phyloP scores from a whole-genome alignment of 1,284 basidiomycete genomes.

The Ganoderma leucocontextum region DNA sequence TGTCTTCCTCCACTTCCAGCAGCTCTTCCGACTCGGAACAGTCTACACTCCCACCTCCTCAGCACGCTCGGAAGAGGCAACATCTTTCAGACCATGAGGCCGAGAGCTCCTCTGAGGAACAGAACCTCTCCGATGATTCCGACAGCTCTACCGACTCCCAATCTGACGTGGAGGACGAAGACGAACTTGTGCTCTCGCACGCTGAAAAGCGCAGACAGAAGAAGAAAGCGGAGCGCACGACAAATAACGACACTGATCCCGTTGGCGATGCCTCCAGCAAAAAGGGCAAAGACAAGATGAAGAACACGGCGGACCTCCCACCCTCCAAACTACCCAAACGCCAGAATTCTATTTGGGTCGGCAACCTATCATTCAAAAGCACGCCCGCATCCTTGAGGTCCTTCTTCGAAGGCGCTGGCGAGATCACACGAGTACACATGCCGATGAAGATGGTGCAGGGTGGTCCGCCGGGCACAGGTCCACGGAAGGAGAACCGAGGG shows the following conservation, averaged over 20 bases:
- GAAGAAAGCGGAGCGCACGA: slow-evolving; percentile 51
- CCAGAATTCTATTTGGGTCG: slow-evolving; percentile 93
- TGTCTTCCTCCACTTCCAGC: slow-evolving; percentile 32
- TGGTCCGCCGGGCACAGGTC: slow-evolving; percentile 42
- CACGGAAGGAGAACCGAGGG: slow-evolving; percentile 73
- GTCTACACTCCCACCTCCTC: slow-evolving; percentile 19
- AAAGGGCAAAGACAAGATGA: slow-evolving; percentile 50
- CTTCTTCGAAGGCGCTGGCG: slow-evolving; percentile 80
- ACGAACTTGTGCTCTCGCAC: slow-evolving; percentile 68
- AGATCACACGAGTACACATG: slow-evolving; percentile 79
- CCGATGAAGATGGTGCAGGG: slow-evolving; percentile 60
- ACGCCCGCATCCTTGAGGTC: slow-evolving; percentile 72
- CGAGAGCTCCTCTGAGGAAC: slow-evolving; percentile 15
- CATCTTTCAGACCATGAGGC: slow-evolving; percentile 13
- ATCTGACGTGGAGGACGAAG: slow-evolving; percentile 31
- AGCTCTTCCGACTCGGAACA: slow-evolving; percentile 32
- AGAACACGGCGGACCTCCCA: slow-evolving; percentile 39
- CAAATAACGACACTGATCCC: not conserved
- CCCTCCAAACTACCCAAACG: slow-evolving; percentile 52
- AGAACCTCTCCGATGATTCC: slow-evolving; percentile 19
- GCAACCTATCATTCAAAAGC: slow-evolving; percentile 94
- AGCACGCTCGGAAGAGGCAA: slow-evolving; percentile 19
- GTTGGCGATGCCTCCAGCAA: slow-evolving; percentile 40
- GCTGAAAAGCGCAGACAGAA: slow-evolving; percentile 73
- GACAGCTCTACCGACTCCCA: slow-evolving; percentile 26